A percentile compares a stretch with the other conserved stretches of the same genome.
phyloP scores from a whole-genome alignment of 805 yeast species.

The Metschnikowia reukaufii region DNA sequence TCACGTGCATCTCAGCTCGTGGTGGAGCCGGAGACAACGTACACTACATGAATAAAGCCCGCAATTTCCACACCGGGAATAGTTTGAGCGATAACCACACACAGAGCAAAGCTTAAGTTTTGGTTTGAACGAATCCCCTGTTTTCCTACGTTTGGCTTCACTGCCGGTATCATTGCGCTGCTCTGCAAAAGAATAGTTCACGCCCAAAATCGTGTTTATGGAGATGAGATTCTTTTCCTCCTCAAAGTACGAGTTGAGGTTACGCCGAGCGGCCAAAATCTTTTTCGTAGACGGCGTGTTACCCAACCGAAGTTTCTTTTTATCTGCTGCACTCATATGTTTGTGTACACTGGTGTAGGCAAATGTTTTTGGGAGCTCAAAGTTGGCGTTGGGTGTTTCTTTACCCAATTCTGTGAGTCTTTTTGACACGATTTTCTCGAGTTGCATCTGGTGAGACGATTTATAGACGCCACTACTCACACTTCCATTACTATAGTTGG shows the following conservation, averaged over 20 bases:
- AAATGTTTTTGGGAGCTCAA: conserved; percentile 44
- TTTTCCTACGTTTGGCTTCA: conserved; percentile 19
- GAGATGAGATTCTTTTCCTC: conserved; percentile 46
- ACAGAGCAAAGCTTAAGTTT: conserved; percentile 41
- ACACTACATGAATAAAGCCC: conserved; percentile 44
- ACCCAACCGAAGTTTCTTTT: conserved; percentile 35
- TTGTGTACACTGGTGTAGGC: conserved; percentile 34
- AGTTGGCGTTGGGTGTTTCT: conserved; percentile 30
- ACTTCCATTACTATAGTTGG: conserved; percentile 26
- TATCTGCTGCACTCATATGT: conserved; percentile 20
- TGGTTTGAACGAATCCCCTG: conserved; percentile 25
- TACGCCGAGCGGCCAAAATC: conserved; percentile 42
- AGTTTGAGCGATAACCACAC: conserved; percentile 38
- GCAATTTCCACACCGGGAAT: conserved; percentile 40
- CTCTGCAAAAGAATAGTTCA: conserved; percentile 43
- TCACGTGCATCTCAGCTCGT: conserved; percentile 40
- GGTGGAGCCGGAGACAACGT: conserved; percentile 39
- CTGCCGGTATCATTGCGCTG: conserved; percentile 26
- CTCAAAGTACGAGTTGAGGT: conserved; percentile 45
- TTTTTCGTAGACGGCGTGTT: conserved; percentile 45
- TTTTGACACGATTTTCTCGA: conserved; percentile 39
- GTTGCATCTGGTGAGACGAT: conserved; percentile 42
- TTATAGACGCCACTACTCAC: conserved; percentile 36
- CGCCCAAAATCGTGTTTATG: conserved; percentile 40
- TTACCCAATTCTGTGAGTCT: conserved; percentile 36